Conservation (phyloP, 495 filamentous ascomycete species). For the Pyrenopolyporus hunteri region DNA sequence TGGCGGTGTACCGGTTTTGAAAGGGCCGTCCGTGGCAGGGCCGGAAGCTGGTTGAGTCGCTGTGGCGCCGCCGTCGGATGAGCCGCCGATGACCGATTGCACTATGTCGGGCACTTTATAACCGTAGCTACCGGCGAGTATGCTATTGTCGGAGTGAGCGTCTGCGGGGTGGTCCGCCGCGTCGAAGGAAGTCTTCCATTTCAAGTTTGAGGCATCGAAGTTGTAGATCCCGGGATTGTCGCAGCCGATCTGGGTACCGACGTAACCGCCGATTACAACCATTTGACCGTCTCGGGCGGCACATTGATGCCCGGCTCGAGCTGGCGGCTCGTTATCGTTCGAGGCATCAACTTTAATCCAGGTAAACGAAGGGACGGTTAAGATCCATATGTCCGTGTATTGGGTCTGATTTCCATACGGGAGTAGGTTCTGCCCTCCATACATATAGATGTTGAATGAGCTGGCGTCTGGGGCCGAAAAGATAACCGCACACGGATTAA, state of each 20-base stretch:
- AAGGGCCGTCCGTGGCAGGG: slow-evolving; percentile 66
- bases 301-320: slow-evolving; percentile 72
- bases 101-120: slow-evolving; percentile 69
- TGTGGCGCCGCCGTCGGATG: slow-evolving; percentile 65
- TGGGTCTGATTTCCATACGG: slow-evolving; percentile 54
- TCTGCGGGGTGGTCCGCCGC: slow-evolving; percentile 53
- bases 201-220: slow-evolving; percentile 65
- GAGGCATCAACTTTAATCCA: slow-evolving; percentile 69
- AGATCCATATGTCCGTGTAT: slow-evolving; percentile 78
- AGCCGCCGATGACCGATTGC: slow-evolving; percentile 67
- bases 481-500: slow-evolving; percentile 76
- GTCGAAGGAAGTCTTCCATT: slow-evolving; percentile 67
- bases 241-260: slow-evolving; percentile 64
- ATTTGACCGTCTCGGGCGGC: slow-evolving; percentile 73
- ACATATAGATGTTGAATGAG: slow-evolving; percentile 77
- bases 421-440: slow-evolving; percentile 72
- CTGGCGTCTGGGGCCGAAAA: slow-evolving; percentile 73
- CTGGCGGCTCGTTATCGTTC: slow-evolving; percentile 61
- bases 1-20: slow-evolving; percentile 68
- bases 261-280: slow-evolving; percentile 74
- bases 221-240: slow-evolving; percentile 73
- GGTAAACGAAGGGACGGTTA: slow-evolving; percentile 74
- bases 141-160: slow-evolving; percentile 49
- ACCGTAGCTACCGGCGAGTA: slow-evolving; percentile 62
- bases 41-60: slow-evolving; percentile 67